phyloP scores from a whole-genome alignment of 352 stramenopile genomes.

The Pythium sp. region DNA sequence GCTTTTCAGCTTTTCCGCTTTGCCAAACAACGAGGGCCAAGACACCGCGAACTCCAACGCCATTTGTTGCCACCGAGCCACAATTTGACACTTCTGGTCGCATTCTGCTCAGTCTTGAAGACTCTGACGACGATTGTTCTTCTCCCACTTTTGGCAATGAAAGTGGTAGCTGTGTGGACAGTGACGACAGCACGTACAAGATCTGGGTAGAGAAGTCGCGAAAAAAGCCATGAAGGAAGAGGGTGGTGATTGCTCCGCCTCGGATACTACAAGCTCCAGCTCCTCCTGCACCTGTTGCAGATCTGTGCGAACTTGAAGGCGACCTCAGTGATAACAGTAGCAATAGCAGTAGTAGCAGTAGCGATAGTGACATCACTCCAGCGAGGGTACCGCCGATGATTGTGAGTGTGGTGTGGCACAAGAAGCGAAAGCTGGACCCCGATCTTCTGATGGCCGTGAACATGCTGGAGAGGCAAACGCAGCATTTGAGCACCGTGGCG shows the following conservation, averaged over 20 bases:
- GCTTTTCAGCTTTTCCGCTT: too few relatives aligned
- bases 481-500: constrained; percentile 1
- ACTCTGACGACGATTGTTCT: neutral
- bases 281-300: neutral
- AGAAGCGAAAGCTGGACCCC: neutral
- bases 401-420: neutral
- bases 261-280: neutral
- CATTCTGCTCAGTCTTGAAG: neutral
- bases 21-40: neutral
- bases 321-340: neutral
- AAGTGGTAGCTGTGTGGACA: neutral
- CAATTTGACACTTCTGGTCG: neutral
- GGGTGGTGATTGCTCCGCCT: neutral
- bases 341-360: neutral
- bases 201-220: neutral
- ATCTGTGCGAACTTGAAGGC: neutral
- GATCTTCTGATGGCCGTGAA: neutral
- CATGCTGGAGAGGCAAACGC: constrained; percentile 1
- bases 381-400: neutral
- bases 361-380: neutral
- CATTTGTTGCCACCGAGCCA: neutral
- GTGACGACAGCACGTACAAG: neutral
- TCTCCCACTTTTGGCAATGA: neutral
- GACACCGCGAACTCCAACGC: neutral
- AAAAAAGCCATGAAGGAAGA: neutral